phyloP scores from a whole-genome alignment of 2,329 filamentous ascomycete genomes.

The Apiospora rasikravindrae region DNA sequence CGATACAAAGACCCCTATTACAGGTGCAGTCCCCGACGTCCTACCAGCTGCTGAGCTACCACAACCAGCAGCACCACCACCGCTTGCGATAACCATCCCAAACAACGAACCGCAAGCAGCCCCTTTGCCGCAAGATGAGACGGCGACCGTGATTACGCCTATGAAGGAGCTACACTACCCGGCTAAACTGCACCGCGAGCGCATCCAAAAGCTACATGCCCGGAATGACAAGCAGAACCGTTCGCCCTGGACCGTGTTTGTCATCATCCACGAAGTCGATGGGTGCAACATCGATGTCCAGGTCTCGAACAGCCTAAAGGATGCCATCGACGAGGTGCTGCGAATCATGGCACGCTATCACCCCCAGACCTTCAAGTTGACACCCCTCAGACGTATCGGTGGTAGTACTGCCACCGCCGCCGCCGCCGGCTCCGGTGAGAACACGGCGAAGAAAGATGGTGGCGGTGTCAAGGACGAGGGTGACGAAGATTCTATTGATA shows the following conservation, averaged over 20 bases:
- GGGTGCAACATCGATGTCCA: neutral
- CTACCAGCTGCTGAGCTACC: neutral
- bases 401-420: neutral
- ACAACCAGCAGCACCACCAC: neutral
- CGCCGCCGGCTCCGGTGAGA: neutral
- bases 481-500: no score
- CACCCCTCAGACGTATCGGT: neutral
- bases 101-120: neutral
- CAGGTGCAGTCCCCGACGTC: neutral
- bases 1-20: neutral
- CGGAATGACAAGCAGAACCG: neutral
- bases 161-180: neutral
- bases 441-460: neutral
- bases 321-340: constrained; percentile 2
- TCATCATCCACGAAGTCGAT: neutral
- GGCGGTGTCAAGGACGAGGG: neutral
- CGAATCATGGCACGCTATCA: neutral
- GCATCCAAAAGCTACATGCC: neutral
- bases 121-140: constrained; percentile 3
- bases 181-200: neutral
- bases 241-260: neutral
- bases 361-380: neutral
- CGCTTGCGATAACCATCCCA: neutral
- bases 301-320: neutral
- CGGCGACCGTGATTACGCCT: neutral